Evolutionary conservation across 2,329 filamentous ascomycete genomes (phyloP), one percentile per base, ranked within the genome.

Genomic region (Colletotrichum cuscutae): DNA sequence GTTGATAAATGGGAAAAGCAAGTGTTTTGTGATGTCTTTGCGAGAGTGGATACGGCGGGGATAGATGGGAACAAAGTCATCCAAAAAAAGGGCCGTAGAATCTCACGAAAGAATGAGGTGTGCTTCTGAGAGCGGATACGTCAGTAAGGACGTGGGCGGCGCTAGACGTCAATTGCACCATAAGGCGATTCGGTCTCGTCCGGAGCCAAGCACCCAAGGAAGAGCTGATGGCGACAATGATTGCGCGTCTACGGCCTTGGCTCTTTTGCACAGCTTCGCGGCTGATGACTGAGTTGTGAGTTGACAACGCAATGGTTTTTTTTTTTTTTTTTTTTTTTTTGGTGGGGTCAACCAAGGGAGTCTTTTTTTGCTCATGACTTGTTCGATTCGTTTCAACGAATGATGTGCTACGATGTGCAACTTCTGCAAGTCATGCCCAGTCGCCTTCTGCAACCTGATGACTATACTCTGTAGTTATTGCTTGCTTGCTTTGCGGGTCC

Each of bases 221-320:
- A 53, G 32, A 35, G 30, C 42, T 49, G 57, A 69, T 74, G 71
- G 73, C 73, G 71, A 72, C 65, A 61, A 69, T 64, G 68, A 72
- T 75, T 75, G 74, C 74, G 74, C 68, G 74, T 74, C 74, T 74
- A 59, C 32, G 46, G 64, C 62, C 73, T 74, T 74, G 73, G 73
- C 73, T 46, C 73, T 46, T 52, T 35, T 30, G 63, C 71, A 71
- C 42, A 63, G 28, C 26, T 46, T 32, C 42, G 37, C 66, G 65
- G 70, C 62, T 65, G 65, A 62, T 67, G 65, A 62, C 65, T 61
- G 65, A n/a, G 61, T 32, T 64, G 53, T 61, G 65, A n/a, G 61
- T 24, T 64, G 53, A 56, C 46, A 60, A 37, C 24, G 26, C 7
- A 63, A 58, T n/a, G 53, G 8, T 30, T 65, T 58, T 22, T 26